These are phyloP conservation scores for Stemphylium lycopersici DNA, from an alignment of 2,329 filamentous ascomycete genomes.

Conservation along the genomic window DNA sequence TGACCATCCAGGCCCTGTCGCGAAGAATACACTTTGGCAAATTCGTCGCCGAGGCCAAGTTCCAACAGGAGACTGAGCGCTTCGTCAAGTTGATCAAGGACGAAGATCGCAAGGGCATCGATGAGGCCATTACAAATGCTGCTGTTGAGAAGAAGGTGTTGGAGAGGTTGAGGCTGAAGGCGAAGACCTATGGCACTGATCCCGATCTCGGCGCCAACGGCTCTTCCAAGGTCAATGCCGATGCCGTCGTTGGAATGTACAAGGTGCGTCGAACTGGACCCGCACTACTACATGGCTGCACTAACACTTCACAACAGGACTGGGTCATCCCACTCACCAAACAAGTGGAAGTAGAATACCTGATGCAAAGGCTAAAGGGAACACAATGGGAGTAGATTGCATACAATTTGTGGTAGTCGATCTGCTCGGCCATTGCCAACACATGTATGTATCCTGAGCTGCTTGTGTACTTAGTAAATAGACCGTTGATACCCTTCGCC, in stretches of 20 bases:
- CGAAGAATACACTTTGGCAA: constrained; percentile 96
- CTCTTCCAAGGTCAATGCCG: constrained; percentile 84
- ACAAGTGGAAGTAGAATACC: constrained; percentile 95
- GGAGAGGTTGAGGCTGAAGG: constrained; percentile 84
- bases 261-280: constrained; percentile 28
- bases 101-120: constrained; percentile 80
- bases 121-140: constrained; percentile 85
- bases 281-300: too few species aligned
- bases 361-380: constrained; percentile 84
- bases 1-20: constrained; percentile 86
- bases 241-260: constrained; percentile 63
- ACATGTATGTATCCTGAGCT: too few species aligned
- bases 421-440: too few species aligned
- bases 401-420: too few species aligned
- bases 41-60: constrained; percentile 97
- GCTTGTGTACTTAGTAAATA: too few species aligned
- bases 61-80: constrained; percentile 77
- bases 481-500: too few species aligned
- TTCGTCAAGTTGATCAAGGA: constrained; percentile 85
- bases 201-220: constrained; percentile 67
- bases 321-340: constrained; percentile 98
- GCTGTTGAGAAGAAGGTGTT: constrained; percentile 91
- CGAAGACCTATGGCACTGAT: constrained; percentile 90
- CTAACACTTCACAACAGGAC: constrained; percentile 53
- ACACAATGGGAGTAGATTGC: constrained; percentile 54